phyloP scores from a whole-genome alignment of 768 basidiomycete species.

The Tricholoma matsutake region DNA sequence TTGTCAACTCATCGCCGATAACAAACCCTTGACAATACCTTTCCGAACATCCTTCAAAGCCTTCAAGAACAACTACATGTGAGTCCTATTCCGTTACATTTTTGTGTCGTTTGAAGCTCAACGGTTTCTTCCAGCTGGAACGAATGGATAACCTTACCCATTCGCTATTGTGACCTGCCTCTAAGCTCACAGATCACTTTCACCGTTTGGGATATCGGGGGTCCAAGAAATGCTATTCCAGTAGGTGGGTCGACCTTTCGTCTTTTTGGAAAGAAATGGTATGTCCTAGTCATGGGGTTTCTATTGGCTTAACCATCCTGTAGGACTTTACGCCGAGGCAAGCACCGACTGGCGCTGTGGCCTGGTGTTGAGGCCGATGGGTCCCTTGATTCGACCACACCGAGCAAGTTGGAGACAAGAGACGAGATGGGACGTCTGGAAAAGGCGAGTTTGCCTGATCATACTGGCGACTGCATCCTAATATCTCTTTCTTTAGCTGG shows the following conservation, averaged over 20 bases:
- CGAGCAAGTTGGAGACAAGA: conserved; percentile 73
- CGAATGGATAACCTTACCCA: conserved; percentile 89
- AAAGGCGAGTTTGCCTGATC: conserved; percentile 50
- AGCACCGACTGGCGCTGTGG: conserved; percentile 87
- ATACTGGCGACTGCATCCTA: background rate
- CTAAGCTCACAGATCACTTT: conserved; percentile 85
- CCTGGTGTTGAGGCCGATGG: conserved; percentile 84
- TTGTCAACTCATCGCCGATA: conserved; percentile 88
- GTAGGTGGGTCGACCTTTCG: conserved; percentile 91
- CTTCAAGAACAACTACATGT: conserved; percentile 83
- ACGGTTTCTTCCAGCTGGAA: conserved; percentile 60
- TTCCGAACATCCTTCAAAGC: conserved; percentile 91
- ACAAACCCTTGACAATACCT: conserved; percentile 88
- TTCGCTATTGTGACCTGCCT: conserved; percentile 92
- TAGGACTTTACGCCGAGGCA: conserved; percentile 88
- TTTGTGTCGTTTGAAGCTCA: background rate
- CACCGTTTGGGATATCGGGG: conserved; percentile 94
- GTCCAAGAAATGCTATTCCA: conserved; percentile 72
- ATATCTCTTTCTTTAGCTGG: conserved; percentile 49
- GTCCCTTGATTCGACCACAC: conserved; percentile 74
- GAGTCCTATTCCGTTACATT: conserved; percentile 20
- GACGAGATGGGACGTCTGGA: conserved; percentile 97
- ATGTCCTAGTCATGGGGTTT: conserved; percentile 14
- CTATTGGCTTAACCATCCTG: background rate
- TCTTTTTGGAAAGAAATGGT: conserved; percentile 94